Evolutionary conservation across 108 stramenopile genomes (phyloP), one percentile per base, ranked within the genome.

Genomic region (Conticribra guillardii): DNA sequence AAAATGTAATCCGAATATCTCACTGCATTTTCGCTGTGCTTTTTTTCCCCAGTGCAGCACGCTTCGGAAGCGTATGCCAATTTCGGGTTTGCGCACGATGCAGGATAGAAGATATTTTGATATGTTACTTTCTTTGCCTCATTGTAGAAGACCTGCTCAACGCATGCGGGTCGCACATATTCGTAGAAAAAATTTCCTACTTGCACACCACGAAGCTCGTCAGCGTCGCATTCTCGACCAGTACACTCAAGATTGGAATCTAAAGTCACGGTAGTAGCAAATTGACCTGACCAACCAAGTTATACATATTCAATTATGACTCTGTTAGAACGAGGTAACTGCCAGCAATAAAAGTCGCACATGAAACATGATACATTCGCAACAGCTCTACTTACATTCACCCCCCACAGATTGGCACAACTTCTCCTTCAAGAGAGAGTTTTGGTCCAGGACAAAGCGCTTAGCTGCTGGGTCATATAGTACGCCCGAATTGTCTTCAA

Each of bases 131-230:
- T 67, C 76, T 51, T 76, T 71, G 4, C 82, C 83, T 59, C 85
- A 18, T 54, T 53, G 37, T 72, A 87, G 48, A 89, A 89, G n/a
- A 69, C 75, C 45, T 83, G 84, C 9, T 88, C 60, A 2, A 88
- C 86, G 77, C 88, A 89, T 5, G 85, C 67, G 9, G 79, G 75
- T 11, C 74, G 65, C n/a, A 87, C 66, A 73, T 85, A 92, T 66
- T 92, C 90, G 49, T 79, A 92, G 61, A 74, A 69, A 15, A 86
- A 76, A 4, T 54, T 61, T 17, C 52, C 76, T 0, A 88, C 84
- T 66, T 86, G 44, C 1, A 92, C 77, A 9, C 78, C 73, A 24
- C 88, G 74, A 22, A 84, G 18, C 29, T 71, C 79, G 44, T 89
- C 84, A 30, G 87, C 69, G 23, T 69, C 60, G 55, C 88, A 92